Base-by-base conservation (phyloP, 2,329 filamentous ascomycete genomes). In the Spiromastix sp. region DNA sequence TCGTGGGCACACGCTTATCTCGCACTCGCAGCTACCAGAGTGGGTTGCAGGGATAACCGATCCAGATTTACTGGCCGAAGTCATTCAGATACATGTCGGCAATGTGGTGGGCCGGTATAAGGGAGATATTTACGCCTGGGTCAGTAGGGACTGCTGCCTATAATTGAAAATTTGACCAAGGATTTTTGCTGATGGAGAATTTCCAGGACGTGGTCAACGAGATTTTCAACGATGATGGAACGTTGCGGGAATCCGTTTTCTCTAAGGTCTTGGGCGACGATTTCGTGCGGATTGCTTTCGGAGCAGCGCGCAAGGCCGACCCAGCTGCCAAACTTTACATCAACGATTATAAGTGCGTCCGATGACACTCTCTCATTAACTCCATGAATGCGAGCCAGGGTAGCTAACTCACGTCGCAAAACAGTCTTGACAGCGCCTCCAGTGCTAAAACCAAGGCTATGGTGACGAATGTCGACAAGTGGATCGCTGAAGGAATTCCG, bases 301-400 rank as follows among this genome's bases (percentile, higher is more conserved):
- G 72, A 34, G 73, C 80, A 9, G 81, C 81, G 12, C 70, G 72
- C 34, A 66, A 66, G 6, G 79, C 77, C 10, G 81, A 85, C 52
- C 77, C 80, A 2, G 48, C 58, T 37, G 78, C 76, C 3, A 79
- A 79, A 59, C 66, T 85, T 24, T 86, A 82, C 64, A 81, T 85
- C 61, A 86, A 85, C 58, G 80, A 85, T 51, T 68, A 66, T 53
- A 69, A 67, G 55, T 60, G 40, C 47, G 52, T 31, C 17, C 4
- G 7, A 10, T 27, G 5, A 9, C 5, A 15, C 9, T 20, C 16
- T 33, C n/a, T n/a, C n/a, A n/a, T n/a, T n/a, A n/a, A n/a, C n/a
- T n/a, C n/a, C n/a, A n/a, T n/a, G n/a, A n/a, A 31, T 15, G 17
- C 8, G 12, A 16, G n/a, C 8, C 15, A 2, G 12, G 12, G 15